A percentile compares a stretch with the other conserved stretches of the same genome.
These are phyloP conservation scores for Boletus sensibilis DNA, from an alignment of 768 basidiomycete species.

Conservation along the genomic window DNA sequence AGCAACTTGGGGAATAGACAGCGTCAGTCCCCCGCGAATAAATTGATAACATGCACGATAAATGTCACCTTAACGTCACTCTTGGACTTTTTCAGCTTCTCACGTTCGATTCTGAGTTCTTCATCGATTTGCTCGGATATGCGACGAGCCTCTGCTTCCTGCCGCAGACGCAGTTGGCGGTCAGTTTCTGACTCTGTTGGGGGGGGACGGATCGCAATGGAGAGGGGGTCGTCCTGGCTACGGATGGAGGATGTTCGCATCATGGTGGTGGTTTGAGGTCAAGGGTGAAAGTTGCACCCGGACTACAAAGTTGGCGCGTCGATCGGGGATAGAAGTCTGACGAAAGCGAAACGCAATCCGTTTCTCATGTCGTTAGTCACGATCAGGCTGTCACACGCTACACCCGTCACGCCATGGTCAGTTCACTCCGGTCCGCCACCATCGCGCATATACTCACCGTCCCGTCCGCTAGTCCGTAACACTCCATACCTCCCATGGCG, in stretches of 20 bases:
- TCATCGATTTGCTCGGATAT: conserved; percentile 83
- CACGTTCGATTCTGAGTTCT: conserved; percentile 67
- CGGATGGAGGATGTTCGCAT: conserved; percentile 72
- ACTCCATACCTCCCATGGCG: conserved; percentile 90
- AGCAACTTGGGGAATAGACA: conserved; percentile 45
- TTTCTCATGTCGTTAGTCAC: background rate
- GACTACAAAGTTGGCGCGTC: no score
- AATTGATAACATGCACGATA: background rate
- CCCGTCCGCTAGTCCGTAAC: conserved; percentile 73
- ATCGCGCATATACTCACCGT: conserved; percentile 19
- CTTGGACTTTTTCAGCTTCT: conserved; percentile 60
- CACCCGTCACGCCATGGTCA: conserved; percentile 30
- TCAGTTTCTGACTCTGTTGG: conserved; percentile 63
- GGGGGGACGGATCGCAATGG: conserved; percentile 65
- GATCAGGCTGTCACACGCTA: conserved; percentile 23
- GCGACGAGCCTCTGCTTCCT: conserved; percentile 72
- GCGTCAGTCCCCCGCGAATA: conserved; percentile 22
- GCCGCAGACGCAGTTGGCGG: conserved; percentile 55
- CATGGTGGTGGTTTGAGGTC: conserved; percentile 39
- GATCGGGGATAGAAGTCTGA: no score
- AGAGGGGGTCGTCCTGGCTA: conserved; percentile 74
- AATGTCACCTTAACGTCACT: conserved; percentile 68
- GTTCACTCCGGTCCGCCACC: conserved; percentile 24
- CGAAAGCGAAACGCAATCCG: no score
- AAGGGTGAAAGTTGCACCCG: conserved; percentile 15